Evolutionary conservation across 805 yeast genomes (phyloP), one percentile per base, ranked within the genome.

Genomic region (Myxozyma neotropica): DNA sequence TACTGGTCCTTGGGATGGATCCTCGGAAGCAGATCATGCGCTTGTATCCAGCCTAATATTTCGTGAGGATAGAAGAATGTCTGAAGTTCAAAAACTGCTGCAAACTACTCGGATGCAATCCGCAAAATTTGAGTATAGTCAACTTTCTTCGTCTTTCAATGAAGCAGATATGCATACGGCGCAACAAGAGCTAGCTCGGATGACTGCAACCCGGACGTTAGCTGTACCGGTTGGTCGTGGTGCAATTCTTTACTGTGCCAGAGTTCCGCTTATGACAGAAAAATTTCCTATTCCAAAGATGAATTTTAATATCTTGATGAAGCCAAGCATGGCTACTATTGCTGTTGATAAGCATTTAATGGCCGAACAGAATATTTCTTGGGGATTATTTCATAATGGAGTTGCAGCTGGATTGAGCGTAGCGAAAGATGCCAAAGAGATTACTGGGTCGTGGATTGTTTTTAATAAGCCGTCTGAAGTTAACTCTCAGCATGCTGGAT

Each of bases 301-400:
- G 73, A 88, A 89, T 69, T 83, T 89, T 68, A 82, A 80, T 61
- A 81, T 89, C 0, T 65, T 82, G 19, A 81, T 91, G 43, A 73
- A 82, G 15, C 96, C 97, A 0, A 81, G 79, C 46, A 82, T 82
- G 75, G 80, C 86, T 1, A 87, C 83, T 21, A 82, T 89, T 1
- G 76, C 85, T 1, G 72, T 85, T 1, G 86, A 85, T 4, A 81
- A 80, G 50, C 83, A 81, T 2, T 63, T 79, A 0, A 67, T 89
- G 10, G 78, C 81, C n/a, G 74, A 77, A 1, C 79, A 75, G 13
- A 73, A 79, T 2, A 71, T 80, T 38, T 82, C 83, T 40, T 91
- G 97, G 97, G 96, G 96, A 0, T 82, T 83, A 63, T 94, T 94
- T 70, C 97, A 93, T 67, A 89, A 88, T 67, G 99, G 99, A 15